Conservation (phyloP, 1,284 basidiomycete species). For the Cutaneotrichosporon spelunceum region DNA sequence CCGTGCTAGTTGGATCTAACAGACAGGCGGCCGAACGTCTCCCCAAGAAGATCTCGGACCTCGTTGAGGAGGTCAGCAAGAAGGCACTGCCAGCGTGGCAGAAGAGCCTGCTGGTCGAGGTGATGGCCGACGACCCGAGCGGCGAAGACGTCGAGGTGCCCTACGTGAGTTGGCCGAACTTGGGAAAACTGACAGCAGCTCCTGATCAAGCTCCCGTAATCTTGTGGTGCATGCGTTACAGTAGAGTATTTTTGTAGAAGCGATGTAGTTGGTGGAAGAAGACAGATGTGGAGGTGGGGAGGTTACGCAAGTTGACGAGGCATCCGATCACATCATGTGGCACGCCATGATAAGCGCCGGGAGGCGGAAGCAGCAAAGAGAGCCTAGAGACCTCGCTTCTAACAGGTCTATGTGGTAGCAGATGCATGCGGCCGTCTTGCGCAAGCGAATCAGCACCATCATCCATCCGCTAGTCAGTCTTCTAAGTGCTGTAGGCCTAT, state of each 20-base stretch:
- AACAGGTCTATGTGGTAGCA: background rate
- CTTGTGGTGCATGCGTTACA: background rate
- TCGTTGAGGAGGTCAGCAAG: constrained; percentile 92
- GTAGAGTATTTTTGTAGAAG: constrained; percentile 2
- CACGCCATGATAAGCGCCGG: background rate
- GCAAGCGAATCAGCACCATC: too few relatives aligned
- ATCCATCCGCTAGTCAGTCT: background rate
- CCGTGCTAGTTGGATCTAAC: background rate
- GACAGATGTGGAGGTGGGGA: background rate
- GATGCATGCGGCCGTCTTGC: too few relatives aligned
- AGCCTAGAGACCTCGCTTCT: background rate
- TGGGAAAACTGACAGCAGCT: background rate
- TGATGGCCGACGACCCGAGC: constrained; percentile 87
- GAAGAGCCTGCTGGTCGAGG: constrained; percentile 83
- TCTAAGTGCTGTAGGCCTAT: background rate
- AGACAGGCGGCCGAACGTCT: constrained; percentile 69
- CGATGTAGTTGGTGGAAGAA: background rate
- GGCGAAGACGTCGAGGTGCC: constrained; percentile 61
- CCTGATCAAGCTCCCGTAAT: background rate
- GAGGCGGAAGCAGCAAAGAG: background rate
- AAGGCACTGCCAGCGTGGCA: constrained; percentile 77
- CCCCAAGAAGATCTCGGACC: constrained; percentile 80
- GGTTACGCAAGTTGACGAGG: background rate
- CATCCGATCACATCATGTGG: background rate
- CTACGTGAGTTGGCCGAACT: constrained; percentile 20